Conservation (phyloP, 192 early-diverging fungal species). For the Coemansia brasiliensis region DNA sequence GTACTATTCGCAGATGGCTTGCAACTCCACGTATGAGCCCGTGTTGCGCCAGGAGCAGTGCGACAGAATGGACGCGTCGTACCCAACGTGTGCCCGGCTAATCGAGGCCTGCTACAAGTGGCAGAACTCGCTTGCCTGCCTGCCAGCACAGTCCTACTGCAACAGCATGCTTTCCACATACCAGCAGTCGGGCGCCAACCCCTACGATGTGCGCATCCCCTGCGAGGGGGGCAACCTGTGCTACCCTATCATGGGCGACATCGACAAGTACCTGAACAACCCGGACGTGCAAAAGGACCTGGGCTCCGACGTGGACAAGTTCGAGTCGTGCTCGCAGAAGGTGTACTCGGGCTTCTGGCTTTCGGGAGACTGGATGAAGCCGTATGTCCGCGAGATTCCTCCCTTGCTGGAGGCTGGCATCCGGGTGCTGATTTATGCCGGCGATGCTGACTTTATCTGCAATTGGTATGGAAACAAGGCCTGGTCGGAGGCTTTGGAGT, state of each 20-base stretch:
- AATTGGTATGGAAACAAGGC: slow-evolving; percentile 90
- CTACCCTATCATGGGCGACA: slow-evolving; percentile 79
- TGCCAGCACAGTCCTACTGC: slow-evolving; percentile 84
- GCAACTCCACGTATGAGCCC: slow-evolving; percentile 72
- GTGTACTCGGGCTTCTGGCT: slow-evolving; percentile 78
- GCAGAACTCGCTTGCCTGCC: slow-evolving; percentile 73
- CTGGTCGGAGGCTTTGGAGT: slow-evolving; percentile 82
- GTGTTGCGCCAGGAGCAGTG: slow-evolving; percentile 73
- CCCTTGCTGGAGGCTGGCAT: slow-evolving; percentile 77
- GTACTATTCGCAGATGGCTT: slow-evolving; percentile 79
- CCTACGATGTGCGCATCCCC: slow-evolving; percentile 89
- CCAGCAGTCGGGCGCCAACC: slow-evolving; percentile 81
- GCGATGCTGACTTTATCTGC: slow-evolving; percentile 94
- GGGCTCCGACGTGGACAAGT: slow-evolving; percentile 71
- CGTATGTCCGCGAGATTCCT: slow-evolving; percentile 67
- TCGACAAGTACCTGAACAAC: slow-evolving; percentile 78
- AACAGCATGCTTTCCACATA: slow-evolving; percentile 79
- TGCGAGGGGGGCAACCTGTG: slow-evolving; percentile 85
- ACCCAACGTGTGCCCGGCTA: slow-evolving; percentile 71
- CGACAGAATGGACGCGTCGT: slow-evolving; percentile 70
- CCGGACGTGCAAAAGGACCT: slow-evolving; percentile 73
- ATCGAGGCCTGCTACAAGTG: slow-evolving; percentile 85
- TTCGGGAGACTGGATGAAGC: slow-evolving; percentile 89
- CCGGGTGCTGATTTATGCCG: slow-evolving; percentile 85
- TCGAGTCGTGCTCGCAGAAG: slow-evolving; percentile 81